A percentile compares a stretch with the other conserved stretches of the same genome.
Evolutionary conservation across 345 rosid genomes (phyloP).

Genomic region (Erodium maritimum): DNA sequence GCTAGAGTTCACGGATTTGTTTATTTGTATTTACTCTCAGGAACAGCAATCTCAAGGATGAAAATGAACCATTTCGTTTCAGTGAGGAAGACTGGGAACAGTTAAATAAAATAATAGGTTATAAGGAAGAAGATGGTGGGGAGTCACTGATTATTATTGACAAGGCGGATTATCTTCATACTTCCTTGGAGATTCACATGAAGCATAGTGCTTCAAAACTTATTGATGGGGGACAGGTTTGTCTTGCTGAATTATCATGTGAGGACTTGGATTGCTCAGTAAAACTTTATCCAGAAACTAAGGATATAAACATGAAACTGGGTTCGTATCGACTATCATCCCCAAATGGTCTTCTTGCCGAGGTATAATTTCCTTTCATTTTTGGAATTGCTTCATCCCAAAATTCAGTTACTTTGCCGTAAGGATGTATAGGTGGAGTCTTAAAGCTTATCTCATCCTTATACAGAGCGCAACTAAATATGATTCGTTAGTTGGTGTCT

Average conservation of each 20-base stretch:
- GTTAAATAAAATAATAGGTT: constrained; percentile 75
- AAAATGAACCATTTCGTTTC: constrained; percentile 59
- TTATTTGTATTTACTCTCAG: constrained; percentile 31
- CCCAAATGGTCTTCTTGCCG: constrained; percentile 85
- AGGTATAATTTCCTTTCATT: constrained; percentile 33
- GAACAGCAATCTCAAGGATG: constrained; percentile 47
- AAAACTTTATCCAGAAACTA: constrained; percentile 87
- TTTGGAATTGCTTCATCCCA: neutral
- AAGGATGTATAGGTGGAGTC: constrained; percentile 6
- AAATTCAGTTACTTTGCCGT: neutral
- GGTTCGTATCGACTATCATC: constrained; percentile 88
- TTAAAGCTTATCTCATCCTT: constrained; percentile 1
- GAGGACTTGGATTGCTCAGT: constrained; percentile 66
- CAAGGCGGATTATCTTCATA: constrained; percentile 60
- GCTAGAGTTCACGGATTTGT: constrained; percentile 3
- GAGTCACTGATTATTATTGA: constrained; percentile 27
- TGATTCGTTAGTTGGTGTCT: constrained; percentile 68
- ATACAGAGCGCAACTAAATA: constrained; percentile 78
- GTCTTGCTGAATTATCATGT: constrained; percentile 86
- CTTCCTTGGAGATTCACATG: constrained; percentile 75
- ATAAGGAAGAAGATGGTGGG: constrained; percentile 71
- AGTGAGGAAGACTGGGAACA: constrained; percentile 91
- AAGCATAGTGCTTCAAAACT: constrained; percentile 92
- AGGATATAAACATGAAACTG: constrained; percentile 64
- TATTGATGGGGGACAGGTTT: constrained; percentile 42